Evolutionary conservation across 257 asterid genomes (phyloP).

Genomic region (Solanum microdontum): DNA sequence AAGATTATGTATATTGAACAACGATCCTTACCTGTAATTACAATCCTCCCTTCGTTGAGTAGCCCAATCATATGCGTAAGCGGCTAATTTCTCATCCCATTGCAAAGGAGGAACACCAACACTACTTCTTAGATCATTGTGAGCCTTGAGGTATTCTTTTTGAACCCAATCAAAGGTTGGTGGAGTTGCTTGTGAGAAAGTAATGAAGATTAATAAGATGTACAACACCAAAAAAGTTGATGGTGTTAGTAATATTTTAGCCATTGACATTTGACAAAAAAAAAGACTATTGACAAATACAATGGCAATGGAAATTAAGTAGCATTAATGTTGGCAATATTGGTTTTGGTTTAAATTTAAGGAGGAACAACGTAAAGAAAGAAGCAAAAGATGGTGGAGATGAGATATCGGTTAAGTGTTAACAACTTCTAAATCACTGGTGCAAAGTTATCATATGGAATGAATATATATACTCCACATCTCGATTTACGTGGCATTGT

Average conservation of each 20-base stretch:
- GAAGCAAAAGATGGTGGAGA: not conserved
- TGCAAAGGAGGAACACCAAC: constrained; percentile 6
- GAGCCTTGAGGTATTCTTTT: not conserved
- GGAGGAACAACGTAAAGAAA: not conserved
- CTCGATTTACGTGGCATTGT: fast-evolving
- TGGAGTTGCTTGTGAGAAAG: not conserved
- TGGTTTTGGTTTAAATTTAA: not conserved
- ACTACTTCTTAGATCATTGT: not conserved
- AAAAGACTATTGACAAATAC: not conserved
- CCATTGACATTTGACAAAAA: not conserved
- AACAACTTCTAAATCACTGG: not conserved
- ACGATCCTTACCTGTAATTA: not conserved
- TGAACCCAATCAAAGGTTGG: constrained; percentile 1
- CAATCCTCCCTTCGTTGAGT: not conserved
- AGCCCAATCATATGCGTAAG: not conserved
- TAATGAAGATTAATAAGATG: not conserved
- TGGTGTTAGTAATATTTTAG: not conserved
- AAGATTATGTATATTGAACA: not conserved
- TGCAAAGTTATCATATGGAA: not conserved
- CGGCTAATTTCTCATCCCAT: constrained; percentile 1
- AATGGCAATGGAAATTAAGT: not conserved
- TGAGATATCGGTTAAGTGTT: not conserved
- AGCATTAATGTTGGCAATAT: not conserved
- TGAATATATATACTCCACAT: not conserved
- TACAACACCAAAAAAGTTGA: not conserved